A percentile compares a stretch with the other conserved stretches of the same genome.
Conservation (phyloP, 2,329 filamentous ascomycete genomes). For the Chaetomiaceae sp. region DNA sequence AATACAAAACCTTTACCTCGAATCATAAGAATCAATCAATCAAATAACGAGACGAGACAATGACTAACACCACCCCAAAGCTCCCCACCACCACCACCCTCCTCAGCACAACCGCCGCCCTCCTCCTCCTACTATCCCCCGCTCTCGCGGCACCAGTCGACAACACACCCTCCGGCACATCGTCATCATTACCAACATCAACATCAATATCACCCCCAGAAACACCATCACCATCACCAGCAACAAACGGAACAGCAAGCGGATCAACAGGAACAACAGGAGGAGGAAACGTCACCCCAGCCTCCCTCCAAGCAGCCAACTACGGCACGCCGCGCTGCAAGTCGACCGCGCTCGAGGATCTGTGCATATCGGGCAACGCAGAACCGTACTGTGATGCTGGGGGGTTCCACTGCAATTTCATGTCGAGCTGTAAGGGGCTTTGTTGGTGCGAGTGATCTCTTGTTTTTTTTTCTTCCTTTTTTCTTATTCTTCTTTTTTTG, state of each 20-base stretch:
- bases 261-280: not conserved
- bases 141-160: constrained; percentile 2
- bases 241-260: too few species aligned
- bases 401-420: constrained; percentile 20
- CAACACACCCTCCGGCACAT: not conserved
- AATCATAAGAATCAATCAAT: not conserved
- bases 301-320: not conserved
- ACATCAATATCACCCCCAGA: not conserved
- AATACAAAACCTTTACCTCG: not conserved
- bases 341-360: constrained; percentile 6
- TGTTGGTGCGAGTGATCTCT: constrained; percentile 22
- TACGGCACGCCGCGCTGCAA: constrained; percentile 18
- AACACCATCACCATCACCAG: not conserved
- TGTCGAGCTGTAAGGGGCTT: constrained; percentile 15
- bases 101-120: not conserved
- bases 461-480: too few species aligned
- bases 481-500: too few species aligned
- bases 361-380: constrained; percentile 18
- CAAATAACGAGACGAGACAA: not conserved
- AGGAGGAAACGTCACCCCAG: not conserved
- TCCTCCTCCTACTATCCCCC: constrained; percentile 7
- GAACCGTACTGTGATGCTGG: constrained; percentile 17
- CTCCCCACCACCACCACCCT: constrained; percentile 12
- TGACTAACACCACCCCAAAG: not conserved
- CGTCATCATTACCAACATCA: not conserved